Evolutionary conservation across 2,329 filamentous ascomycete species (phyloP).

Genomic region (Fusarium compactum): DNA sequence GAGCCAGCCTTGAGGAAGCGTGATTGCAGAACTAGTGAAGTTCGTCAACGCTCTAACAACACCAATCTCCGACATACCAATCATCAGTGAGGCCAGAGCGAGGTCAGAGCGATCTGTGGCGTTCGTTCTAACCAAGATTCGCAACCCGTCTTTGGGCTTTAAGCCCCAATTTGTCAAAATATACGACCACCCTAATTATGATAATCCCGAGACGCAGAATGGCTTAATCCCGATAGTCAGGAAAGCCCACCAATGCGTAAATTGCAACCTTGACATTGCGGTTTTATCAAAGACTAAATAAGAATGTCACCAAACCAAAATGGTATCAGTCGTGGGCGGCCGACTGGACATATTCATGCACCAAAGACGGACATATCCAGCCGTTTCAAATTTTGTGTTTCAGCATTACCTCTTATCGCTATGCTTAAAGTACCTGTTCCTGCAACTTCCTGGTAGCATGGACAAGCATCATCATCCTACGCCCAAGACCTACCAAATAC

Average conservation of each 20-base stretch:
- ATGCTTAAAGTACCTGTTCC: constrained; percentile 1
- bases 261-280: constrained; percentile 15
- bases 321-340: constrained; percentile 8
- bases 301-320: constrained; percentile 11
- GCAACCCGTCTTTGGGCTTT: constrained; percentile 4
- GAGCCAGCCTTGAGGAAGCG: background rate
- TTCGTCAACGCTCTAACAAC: constrained; percentile 8
- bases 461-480: constrained; percentile 41
- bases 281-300: background rate
- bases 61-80: constrained; percentile 12
- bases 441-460: constrained; percentile 11
- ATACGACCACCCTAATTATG: constrained; percentile 9
- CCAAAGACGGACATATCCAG: constrained; percentile 31
- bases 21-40: constrained; percentile 4
- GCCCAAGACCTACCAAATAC: constrained; percentile 9
- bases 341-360: constrained; percentile 24
- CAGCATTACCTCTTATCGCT: constrained; percentile 32
- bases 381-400: constrained; percentile 46
- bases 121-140: constrained; percentile 22
- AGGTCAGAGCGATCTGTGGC: constrained; percentile 33
- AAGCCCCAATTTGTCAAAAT: constrained; percentile 9
- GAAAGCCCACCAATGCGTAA: constrained; percentile 1
- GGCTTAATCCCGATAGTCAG: constrained; percentile 20
- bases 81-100: background rate
- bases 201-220: constrained; percentile 13